Evolutionary conservation across 106 monocot species (phyloP).

Genomic region (Dendrobium chrysotoxum): DNA sequence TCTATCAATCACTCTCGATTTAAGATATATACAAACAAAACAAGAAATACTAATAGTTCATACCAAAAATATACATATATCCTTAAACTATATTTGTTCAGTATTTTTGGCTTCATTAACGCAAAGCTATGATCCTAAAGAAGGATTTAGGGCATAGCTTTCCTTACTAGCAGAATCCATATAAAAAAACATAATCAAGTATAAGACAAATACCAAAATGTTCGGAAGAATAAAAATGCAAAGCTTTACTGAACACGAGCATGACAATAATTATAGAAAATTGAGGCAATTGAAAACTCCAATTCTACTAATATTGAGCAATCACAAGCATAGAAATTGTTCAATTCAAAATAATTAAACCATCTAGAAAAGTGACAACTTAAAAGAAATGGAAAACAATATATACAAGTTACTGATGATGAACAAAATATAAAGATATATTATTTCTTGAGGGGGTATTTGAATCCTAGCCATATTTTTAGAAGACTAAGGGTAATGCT

Average conservation of each 20-base stretch:
- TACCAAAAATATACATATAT: background rate
- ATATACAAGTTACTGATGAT: too few relatives aligned
- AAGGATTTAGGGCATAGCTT: background rate
- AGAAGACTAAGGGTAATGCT: background rate
- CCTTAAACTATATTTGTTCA: background rate
- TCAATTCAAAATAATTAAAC: slow-evolving; percentile 1
- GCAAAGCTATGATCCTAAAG: background rate
- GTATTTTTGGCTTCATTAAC: slow-evolving; percentile 1
- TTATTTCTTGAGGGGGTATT: background rate
- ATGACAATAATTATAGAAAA: background rate
- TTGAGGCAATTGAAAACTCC: background rate
- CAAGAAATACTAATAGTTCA: background rate
- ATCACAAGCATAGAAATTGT: background rate
- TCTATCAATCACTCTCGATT: too few relatives aligned
- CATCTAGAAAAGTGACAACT: background rate
- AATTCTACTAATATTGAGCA: background rate
- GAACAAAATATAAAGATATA: background rate
- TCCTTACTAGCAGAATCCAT: background rate
- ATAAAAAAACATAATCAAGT: background rate
- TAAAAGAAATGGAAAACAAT: background rate
- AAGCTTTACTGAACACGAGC: background rate
- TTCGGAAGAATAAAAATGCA: background rate
- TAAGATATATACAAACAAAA: background rate
- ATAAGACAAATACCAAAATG: background rate
- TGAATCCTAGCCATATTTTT: background rate